Percentiles rank a stretch among this genome's conserved stretches.
These are phyloP conservation scores for Barnettozyma sucrosica DNA, from an alignment of 805 yeast species.

Conservation along the genomic window DNA sequence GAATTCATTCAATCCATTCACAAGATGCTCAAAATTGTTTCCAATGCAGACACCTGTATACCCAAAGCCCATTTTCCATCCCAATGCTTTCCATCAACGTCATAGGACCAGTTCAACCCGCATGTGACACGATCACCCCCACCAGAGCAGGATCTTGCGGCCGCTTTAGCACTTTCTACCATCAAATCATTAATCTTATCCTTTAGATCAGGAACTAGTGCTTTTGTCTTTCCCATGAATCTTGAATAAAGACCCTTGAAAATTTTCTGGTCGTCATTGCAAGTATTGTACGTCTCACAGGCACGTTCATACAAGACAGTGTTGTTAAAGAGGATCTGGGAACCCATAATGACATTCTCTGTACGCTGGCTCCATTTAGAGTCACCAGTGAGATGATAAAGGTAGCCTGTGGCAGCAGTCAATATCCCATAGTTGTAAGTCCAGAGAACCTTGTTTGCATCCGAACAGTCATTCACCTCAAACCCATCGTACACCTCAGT, in stretches of 20 bases:
- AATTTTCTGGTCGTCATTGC: conserved; percentile 83
- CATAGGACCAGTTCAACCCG: conserved; percentile 71
- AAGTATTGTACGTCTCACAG: conserved; percentile 57
- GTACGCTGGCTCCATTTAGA: conserved; percentile 42
- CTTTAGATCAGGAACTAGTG: conserved; percentile 52
- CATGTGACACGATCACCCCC: conserved; percentile 84
- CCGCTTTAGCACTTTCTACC: conserved; percentile 55
- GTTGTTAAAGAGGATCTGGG: conserved; percentile 32
- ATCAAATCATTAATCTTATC: conserved; percentile 30
- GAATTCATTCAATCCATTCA: neutral
- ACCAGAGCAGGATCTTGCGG: conserved; percentile 81
- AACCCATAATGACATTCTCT: conserved; percentile 18
- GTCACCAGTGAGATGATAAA: conserved; percentile 63
- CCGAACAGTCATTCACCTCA: conserved; percentile 54
- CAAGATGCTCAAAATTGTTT: conserved; percentile 40
- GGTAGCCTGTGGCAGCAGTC: conserved; percentile 67
- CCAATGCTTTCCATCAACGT: conserved; percentile 38
- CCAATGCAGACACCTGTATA: conserved; percentile 84
- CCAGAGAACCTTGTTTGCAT: conserved; percentile 57
- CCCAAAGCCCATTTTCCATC: conserved; percentile 80
- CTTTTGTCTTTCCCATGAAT: conserved; percentile 65
- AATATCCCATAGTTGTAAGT: conserved; percentile 77
- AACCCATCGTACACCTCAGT: conserved; percentile 70
- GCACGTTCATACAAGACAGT: conserved; percentile 76
- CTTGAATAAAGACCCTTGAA: conserved; percentile 82